Evolutionary conservation across 1,284 basidiomycete genomes (phyloP), one percentile per base, ranked within the genome.

Genomic region (Rhodotorula sp.): DNA sequence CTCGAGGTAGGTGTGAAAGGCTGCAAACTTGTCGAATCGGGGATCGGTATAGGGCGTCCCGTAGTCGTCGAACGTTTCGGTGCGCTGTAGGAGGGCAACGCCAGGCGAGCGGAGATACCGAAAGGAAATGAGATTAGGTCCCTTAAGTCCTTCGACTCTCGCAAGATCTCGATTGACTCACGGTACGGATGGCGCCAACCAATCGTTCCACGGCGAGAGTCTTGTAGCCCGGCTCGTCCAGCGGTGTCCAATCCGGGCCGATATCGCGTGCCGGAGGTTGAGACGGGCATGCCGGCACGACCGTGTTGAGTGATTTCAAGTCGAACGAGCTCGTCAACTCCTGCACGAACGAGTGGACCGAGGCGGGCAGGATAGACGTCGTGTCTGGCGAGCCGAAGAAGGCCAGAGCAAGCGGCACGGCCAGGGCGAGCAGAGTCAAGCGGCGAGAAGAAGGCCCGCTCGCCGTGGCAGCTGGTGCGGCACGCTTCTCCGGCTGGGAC

Each of bases 11-110:
- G 79, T 54, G 47, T 81, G 79, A 52, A 84, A 81, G 34, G 78
- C 75, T 63, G 69, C 77, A 51, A 83, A 80, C 20, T 79, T 79
- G 21, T 81, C 79, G 71, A 81, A 84, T 6, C 78, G 74, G 0
- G 81, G 76, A 31, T 76, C 84, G 80, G 54, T 76, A 73, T 79
- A 77, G 16, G 79, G 69, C 1, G 78, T 74, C n/a, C 79, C 75
- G 78, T 82, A 80, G 67, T 83, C 77, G 72, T 85, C 84, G 64
- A 79, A 84, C 1, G 81, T 81, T 31, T 82, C 81, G 23, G 84
- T 82, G 34, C 74, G 73, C 74, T 76, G 69, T 51, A 18, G 20
- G 6, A 51, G 23, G 18, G 23, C 20, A 51, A 14, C 20, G 49
- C 23, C 31, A 21, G 67, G n/a, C 49, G 4, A 21, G 34, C 47